Conservation (phyloP, 2,329 filamentous ascomycete species). For the Sclerotinia borealis region DNA sequence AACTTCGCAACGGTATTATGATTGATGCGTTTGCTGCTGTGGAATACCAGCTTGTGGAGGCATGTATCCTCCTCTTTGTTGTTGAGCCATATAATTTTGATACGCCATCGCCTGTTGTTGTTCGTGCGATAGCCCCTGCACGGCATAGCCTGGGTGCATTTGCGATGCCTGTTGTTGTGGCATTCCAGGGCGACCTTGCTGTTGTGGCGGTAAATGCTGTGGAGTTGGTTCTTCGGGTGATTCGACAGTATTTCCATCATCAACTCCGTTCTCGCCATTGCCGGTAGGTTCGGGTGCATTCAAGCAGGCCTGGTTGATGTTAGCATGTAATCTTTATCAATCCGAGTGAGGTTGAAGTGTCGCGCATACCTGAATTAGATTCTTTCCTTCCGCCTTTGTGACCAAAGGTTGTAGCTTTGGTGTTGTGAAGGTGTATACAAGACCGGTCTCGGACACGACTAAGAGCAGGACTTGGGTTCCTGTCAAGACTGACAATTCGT, state of each 20-base stretch:
- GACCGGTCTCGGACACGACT: conserved; percentile 92
- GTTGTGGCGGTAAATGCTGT: conserved; percentile 63
- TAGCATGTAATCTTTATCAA: conserved; percentile 27
- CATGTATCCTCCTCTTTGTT: conserved; percentile 72
- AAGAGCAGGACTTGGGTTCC: conserved; percentile 95
- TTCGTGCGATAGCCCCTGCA: conserved; percentile 44
- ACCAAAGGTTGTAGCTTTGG: conserved; percentile 97
- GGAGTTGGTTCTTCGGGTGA: conserved; percentile 85
- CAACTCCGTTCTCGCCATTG: conserved; percentile 75
- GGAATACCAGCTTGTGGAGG: conserved; percentile 72
- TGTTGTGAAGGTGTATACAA: conserved; percentile 97
- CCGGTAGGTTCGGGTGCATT: conserved; percentile 88
- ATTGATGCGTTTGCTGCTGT: conserved; percentile 75
- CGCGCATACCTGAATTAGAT: conserved; percentile 78
- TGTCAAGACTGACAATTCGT: conserved; percentile 94
- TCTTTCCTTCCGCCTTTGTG: conserved; percentile 98
- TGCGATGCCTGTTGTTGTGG: conserved; percentile 49
- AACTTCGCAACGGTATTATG: conserved; percentile 41
- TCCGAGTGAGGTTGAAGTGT: background rate
- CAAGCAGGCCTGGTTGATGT: conserved; percentile 68
- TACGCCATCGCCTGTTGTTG: conserved; percentile 75
- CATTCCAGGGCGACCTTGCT: conserved; percentile 53
- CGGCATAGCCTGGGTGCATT: conserved; percentile 56
- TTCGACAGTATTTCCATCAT: conserved; percentile 71
- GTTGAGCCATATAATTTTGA: conserved; percentile 72